These are phyloP conservation scores for Posidonia oceanica DNA, from an alignment of 116 monocot species.

Conservation along the genomic window DNA sequence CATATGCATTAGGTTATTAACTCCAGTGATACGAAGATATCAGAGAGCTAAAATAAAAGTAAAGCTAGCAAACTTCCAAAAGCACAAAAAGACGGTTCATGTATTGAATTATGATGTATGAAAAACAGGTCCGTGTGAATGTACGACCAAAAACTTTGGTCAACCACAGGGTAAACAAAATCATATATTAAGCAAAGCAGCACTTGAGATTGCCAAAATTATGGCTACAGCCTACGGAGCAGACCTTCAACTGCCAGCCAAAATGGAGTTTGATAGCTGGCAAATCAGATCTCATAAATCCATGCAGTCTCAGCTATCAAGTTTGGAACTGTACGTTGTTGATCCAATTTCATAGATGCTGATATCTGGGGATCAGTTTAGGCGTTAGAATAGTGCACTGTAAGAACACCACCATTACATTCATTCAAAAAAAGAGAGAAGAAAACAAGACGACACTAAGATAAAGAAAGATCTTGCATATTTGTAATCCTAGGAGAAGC, in stretches of 20 bases:
- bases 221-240: no score
- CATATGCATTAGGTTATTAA: no score
- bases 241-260: no score
- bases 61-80: background rate
- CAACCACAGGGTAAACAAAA: background rate
- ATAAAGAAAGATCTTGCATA: no score
- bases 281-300: slow-evolving; percentile 55
- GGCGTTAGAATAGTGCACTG: background rate
- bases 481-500: no score
- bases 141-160: background rate
- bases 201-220: background rate
- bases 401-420: no score
- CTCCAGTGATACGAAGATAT: no score
- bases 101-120: background rate
- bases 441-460: no score
- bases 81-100: slow-evolving; percentile 1
- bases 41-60: no score
- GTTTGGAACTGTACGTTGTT: slow-evolving; percentile 39
- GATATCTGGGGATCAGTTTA: slow-evolving; percentile 33
- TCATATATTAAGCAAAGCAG: background rate
- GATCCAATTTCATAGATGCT: slow-evolving; percentile 54
- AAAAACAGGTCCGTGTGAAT: background rate
- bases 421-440: no score
- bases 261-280: no score
- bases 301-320: slow-evolving; percentile 71